These are phyloP conservation scores for Sambucus nigra DNA, from an alignment of 129 eudicot species.

Conservation along the genomic window DNA sequence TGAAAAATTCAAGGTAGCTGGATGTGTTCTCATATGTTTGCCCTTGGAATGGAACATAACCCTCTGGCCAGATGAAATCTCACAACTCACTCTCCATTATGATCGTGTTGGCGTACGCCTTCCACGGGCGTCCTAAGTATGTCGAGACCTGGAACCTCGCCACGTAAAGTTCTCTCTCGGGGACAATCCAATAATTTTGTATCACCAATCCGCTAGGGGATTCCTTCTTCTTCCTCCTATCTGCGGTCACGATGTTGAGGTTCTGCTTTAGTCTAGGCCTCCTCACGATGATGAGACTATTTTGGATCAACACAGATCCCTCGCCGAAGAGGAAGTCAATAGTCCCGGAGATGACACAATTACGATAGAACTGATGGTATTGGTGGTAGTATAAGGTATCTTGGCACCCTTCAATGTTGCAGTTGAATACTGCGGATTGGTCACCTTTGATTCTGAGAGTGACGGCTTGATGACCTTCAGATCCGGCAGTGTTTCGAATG, in stretches of 20 bases:
- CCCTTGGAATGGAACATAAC: slow-evolving; percentile 39
- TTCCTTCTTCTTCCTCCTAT: slow-evolving; percentile 28
- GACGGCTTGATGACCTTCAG: slow-evolving; percentile 65
- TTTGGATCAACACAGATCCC: slow-evolving; percentile 48
- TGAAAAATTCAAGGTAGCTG: slow-evolving; percentile 30
- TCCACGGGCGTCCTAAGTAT: slow-evolving; percentile 65
- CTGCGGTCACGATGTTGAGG: slow-evolving; percentile 50
- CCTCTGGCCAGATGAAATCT: slow-evolving; percentile 51
- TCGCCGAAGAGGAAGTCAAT: slow-evolving; percentile 56
- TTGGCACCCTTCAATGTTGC: slow-evolving; percentile 57
- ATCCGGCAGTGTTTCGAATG: slow-evolving; percentile 51
- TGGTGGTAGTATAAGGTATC: slow-evolving; percentile 60
- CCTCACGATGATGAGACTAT: slow-evolving; percentile 33
- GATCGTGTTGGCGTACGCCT: slow-evolving; percentile 25
- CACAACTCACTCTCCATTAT: slow-evolving; percentile 35
- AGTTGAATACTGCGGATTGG: slow-evolving; percentile 40
- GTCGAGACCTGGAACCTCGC: slow-evolving; percentile 23
- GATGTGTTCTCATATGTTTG: slow-evolving; percentile 20
- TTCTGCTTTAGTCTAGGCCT: slow-evolving; percentile 27
- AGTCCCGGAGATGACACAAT: slow-evolving; percentile 47
- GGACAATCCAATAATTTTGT: slow-evolving; percentile 39
- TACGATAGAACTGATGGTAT: slow-evolving; percentile 41
- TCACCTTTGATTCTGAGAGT: slow-evolving; percentile 42
- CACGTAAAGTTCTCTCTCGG: slow-evolving; percentile 23
- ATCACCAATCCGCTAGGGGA: slow-evolving; percentile 41